Evolutionary conservation across 2,329 filamentous ascomycete genomes (phyloP).

Genomic region (Pezicula rhizophila): DNA sequence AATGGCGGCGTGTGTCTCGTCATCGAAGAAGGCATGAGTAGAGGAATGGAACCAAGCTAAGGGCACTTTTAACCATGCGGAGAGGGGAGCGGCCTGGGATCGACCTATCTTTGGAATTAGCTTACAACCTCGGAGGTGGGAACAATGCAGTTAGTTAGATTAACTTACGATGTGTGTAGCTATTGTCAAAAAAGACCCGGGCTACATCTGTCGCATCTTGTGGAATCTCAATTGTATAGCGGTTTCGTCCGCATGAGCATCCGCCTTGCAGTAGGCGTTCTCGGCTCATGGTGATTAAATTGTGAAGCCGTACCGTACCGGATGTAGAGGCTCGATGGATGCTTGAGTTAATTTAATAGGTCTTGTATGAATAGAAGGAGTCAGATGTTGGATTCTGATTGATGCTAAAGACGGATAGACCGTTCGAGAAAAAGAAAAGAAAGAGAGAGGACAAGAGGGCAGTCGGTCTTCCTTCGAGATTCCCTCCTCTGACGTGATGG

Average conservation of each 20-base stretch:
- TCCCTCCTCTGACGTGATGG: not conserved
- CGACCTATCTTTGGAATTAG: conserved; percentile 41
- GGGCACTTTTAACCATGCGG: conserved; percentile 78
- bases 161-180: conserved; percentile 58
- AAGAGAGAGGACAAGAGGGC: not conserved
- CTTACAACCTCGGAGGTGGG: conserved; percentile 1
- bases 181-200: conserved; percentile 58
- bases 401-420: not conserved
- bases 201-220: conserved; percentile 47
- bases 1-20: conserved; percentile 66
- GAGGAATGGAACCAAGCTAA: conserved; percentile 73
- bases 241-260: conserved; percentile 81
- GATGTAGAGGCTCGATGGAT: not conserved
- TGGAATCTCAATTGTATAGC: conserved; percentile 71
- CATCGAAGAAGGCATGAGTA: conserved; percentile 69
- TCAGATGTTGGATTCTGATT: not conserved
- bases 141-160: not conserved
- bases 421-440: not conserved
- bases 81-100: conserved; percentile 65
- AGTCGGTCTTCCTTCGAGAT: not conserved
- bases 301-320: not conserved
- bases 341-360: not conserved
- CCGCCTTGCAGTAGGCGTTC: conserved; percentile 60
- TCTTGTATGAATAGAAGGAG: not conserved
- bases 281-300: conserved; percentile 34